Evolutionary conservation across 1,284 basidiomycete species (phyloP), one percentile per base, ranked within the genome.

Genomic region (Cerrena zonata): DNA sequence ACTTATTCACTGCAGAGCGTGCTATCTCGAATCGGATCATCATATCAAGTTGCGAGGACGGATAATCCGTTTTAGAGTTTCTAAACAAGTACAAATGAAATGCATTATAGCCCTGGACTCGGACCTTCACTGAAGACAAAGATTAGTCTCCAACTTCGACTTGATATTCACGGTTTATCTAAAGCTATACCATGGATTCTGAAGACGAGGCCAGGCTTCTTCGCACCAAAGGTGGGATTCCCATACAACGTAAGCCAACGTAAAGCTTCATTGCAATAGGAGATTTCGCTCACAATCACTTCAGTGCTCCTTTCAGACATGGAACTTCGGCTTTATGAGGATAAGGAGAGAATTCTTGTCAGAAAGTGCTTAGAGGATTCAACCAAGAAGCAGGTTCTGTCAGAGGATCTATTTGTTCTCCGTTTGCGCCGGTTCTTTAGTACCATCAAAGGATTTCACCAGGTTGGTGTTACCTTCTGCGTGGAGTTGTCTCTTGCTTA

Each of bases 371-470:
- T 11, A 44, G 25, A 23, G 13, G 11, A 11, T 24, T 12, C 10
- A 15, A 44, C 10, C 42, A 22, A 7, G 13, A 11, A 44, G 10
- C 11, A 11, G 42, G 24, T 27, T 12, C 13, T 7, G 24, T 12
- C 22, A 24, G 18, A 44, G 7, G 10, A 7, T 18, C 7, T 18
- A 10, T n/a, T 41, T 18, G 39, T 22, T 18, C 7, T 22, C 23
- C 40, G 51, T 12, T 21, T 56, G 11, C 30, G 15, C 11, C 50
- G 55, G 12, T 51, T 54, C 41, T 56, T 52, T 39, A 15, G 38
- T 22, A 34, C 50, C 2, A 15, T 54, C 27, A 15, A 27, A 4
- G 53, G 53, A 12, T 56, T 56, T 42, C 47, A 56, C 44, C 27
- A n/a, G 3, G 55, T 54, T 36, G 13, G 47, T 50, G 23, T 12